Evolutionary conservation across 345 rosid genomes (phyloP).

Genomic region (Eucalyptus albens): DNA sequence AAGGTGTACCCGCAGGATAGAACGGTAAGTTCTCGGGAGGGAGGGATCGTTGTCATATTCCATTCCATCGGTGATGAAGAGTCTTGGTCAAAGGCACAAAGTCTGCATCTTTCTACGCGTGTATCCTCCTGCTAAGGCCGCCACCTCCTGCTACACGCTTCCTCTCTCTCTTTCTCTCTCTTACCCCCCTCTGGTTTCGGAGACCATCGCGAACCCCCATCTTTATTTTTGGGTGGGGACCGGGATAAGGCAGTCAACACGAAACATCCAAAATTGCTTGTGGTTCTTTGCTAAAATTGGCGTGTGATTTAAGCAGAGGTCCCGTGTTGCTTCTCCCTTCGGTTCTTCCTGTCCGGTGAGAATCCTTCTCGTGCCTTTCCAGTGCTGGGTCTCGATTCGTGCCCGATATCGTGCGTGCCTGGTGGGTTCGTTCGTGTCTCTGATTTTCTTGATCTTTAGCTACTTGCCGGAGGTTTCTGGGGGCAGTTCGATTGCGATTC

Average conservation of each 20-base stretch:
- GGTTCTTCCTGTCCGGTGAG: background rate
- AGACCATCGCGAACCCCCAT: background rate
- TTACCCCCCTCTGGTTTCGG: background rate
- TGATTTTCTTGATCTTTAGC: background rate
- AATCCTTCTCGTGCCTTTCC: background rate
- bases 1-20: background rate
- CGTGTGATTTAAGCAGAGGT: background rate
- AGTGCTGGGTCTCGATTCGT: background rate
- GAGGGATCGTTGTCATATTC: background rate
- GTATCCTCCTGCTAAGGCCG: background rate
- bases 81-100: background rate
- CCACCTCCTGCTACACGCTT: background rate
- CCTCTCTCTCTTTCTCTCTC: background rate
- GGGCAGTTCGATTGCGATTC: background rate
- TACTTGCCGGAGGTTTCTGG: background rate
- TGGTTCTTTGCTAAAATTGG: background rate
- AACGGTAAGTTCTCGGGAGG: background rate
- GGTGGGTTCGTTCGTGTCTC: background rate
- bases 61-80: background rate
- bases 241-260: background rate
- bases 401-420: background rate
- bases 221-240: background rate
- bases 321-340: background rate
- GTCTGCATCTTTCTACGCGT: background rate
- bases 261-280: background rate